Percentiles rank a stretch among this genome's conserved stretches.
phyloP scores from a whole-genome alignment of 768 basidiomycete species.

The Mycena albidolilacea region DNA sequence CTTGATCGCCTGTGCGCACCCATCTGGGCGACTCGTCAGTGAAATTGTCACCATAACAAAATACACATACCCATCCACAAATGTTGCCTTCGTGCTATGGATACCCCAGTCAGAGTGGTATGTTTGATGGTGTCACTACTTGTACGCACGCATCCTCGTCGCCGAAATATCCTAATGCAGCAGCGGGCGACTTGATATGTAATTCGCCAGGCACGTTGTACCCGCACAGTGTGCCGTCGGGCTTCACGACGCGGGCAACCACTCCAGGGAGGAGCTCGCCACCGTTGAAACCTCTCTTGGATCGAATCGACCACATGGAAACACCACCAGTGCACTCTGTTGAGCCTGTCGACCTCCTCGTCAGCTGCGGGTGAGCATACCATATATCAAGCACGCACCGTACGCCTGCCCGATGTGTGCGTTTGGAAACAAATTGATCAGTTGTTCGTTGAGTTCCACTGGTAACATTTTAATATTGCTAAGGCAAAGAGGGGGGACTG shows the following conservation, averaged over 20 bases:
- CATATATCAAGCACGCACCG: constrained; percentile 36
- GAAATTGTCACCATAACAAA: neutral
- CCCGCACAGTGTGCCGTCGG: constrained; percentile 57
- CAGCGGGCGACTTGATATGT: constrained; percentile 52
- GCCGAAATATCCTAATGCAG: constrained; percentile 57
- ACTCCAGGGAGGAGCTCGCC: constrained; percentile 60
- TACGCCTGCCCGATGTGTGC: constrained; percentile 53
- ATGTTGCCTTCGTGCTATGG: constrained; percentile 11
- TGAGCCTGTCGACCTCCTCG: constrained; percentile 49
- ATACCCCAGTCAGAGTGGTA: neutral
- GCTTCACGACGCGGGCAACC: constrained; percentile 56
- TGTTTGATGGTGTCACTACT: constrained; percentile 32
- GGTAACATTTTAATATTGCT: constrained; percentile 6
- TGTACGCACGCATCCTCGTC: constrained; percentile 56
- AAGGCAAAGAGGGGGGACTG: neutral
- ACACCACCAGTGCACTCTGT: constrained; percentile 60
- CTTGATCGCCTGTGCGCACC: constrained; percentile 66
- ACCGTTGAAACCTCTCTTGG: constrained; percentile 51
- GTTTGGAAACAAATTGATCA: constrained; percentile 49
- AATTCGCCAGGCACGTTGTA: constrained; percentile 61
- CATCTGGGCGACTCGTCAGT: constrained; percentile 43
- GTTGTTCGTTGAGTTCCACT: constrained; percentile 47
- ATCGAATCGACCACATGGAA: constrained; percentile 47
- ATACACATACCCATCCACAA: constrained; percentile 19
- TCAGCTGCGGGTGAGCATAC: too few species aligned